Conservation (phyloP, 225 moss, liverwort and hornwort species). For the Lunularia cruciata region DNA sequence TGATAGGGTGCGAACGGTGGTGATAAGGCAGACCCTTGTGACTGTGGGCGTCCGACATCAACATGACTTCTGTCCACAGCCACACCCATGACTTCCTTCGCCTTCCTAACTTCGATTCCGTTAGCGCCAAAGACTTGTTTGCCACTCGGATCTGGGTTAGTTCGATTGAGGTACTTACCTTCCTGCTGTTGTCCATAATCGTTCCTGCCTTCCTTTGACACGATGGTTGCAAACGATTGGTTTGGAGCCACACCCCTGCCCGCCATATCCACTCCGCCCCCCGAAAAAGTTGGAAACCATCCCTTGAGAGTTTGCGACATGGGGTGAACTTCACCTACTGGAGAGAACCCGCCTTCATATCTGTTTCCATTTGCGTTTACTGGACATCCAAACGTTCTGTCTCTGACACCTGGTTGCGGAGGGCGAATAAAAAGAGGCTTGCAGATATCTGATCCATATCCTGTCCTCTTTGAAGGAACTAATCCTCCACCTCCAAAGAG, state of each 20-base stretch:
- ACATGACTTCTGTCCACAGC: neutral
- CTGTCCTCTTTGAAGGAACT: constrained; percentile 9
- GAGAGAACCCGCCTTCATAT: neutral
- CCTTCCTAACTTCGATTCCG: constrained; percentile 24
- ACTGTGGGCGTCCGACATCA: constrained; percentile 23
- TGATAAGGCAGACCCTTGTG: constrained; percentile 11
- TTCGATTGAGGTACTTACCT: neutral
- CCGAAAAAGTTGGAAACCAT: constrained; percentile 1
- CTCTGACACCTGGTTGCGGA: constrained; percentile 2
- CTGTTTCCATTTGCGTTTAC: neutral
- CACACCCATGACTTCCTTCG: constrained; percentile 23
- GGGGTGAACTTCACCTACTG: constrained; percentile 15
- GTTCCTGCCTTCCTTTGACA: constrained; percentile 15
- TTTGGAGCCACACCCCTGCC: constrained; percentile 8
- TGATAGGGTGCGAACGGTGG: constrained; percentile 23
- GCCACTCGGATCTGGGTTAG: constrained; percentile 4
- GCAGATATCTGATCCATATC: neutral
- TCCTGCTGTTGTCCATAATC: constrained; percentile 10
- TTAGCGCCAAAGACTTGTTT: constrained; percentile 7
- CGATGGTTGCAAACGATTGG: constrained; percentile 1
- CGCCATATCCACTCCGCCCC: constrained; percentile 8
- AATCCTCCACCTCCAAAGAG: constrained; percentile 13
- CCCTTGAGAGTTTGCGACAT: neutral
- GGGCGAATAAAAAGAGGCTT: neutral
- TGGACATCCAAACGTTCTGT: neutral